Percentiles rank a stretch among this genome's conserved stretches.
phyloP scores from a whole-genome alignment of 441 rosid species.

The Syzygium malaccense region DNA sequence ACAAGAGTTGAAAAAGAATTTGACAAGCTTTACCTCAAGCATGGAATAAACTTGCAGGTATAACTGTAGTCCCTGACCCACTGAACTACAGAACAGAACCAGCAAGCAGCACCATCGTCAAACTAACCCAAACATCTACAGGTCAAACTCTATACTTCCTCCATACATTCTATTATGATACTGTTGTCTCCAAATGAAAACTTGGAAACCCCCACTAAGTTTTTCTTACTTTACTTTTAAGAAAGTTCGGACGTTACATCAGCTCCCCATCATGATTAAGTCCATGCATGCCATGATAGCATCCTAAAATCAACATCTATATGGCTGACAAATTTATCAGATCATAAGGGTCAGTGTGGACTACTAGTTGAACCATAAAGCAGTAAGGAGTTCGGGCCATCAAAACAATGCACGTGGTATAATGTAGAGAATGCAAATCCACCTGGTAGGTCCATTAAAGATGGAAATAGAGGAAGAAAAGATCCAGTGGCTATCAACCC shows the following conservation, averaged over 20 bases:
- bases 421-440: constrained; percentile 18
- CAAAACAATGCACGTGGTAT: background rate
- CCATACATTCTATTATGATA: background rate
- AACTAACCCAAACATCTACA: background rate
- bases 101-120: background rate
- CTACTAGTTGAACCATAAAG: background rate
- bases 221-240: background rate
- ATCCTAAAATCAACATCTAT: background rate
- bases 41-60: background rate
- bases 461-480: constrained; percentile 88
- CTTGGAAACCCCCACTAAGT: background rate
- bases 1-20: background rate
- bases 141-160: background rate
- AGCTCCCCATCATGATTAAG: background rate
- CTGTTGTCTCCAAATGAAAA: background rate
- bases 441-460: constrained; percentile 91
- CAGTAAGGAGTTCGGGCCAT: background rate
- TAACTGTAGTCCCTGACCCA: background rate
- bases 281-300: background rate
- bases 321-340: background rate
- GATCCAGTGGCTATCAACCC: constrained; percentile 83
- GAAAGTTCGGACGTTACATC: background rate
- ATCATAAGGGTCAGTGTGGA: background rate
- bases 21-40: background rate
- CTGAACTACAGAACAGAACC: background rate